phyloP scores from a whole-genome alignment of 768 basidiomycete species.

The Macrolepiota albuminosa region DNA sequence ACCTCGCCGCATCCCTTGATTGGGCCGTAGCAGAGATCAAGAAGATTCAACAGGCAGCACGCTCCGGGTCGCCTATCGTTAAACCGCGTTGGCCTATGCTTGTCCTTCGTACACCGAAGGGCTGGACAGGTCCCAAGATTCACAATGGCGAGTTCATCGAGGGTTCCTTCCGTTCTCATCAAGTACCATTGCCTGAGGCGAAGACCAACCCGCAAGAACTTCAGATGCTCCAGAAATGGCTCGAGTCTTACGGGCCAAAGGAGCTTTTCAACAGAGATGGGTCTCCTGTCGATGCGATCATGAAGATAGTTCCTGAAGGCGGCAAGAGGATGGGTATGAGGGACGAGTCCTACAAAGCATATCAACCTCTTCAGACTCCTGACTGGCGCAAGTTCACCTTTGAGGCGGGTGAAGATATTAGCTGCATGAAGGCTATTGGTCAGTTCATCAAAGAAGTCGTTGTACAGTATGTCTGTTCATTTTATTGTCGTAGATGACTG shows the following conservation, averaged over 20 bases:
- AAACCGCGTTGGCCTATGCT: conserved; percentile 94
- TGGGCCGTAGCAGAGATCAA: conserved; percentile 75
- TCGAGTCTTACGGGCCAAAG: conserved; percentile 61
- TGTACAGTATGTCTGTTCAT: conserved; percentile 33
- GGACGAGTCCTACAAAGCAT: conserved; percentile 62
- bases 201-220: conserved; percentile 65
- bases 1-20: conserved; percentile 76
- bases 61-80: conserved; percentile 66
- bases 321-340: conserved; percentile 65
- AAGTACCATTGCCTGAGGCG: conserved; percentile 79
- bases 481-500: background rate
- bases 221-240: conserved; percentile 62
- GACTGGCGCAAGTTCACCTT: conserved; percentile 57
- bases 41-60: conserved; percentile 76
- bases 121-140: conserved; percentile 64
- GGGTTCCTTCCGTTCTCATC: conserved; percentile 82
- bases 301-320: conserved; percentile 51
- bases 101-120: conserved; percentile 83
- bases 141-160: conserved; percentile 71
- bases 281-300: conserved; percentile 47
- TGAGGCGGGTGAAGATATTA: conserved; percentile 53
- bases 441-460: conserved; percentile 53
- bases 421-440: conserved; percentile 75
- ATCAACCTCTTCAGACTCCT: conserved; percentile 57
- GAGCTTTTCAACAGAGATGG: conserved; percentile 63